Base-by-base conservation (phyloP, 345 rosid genomes). In the Salix arbutifolia region DNA sequence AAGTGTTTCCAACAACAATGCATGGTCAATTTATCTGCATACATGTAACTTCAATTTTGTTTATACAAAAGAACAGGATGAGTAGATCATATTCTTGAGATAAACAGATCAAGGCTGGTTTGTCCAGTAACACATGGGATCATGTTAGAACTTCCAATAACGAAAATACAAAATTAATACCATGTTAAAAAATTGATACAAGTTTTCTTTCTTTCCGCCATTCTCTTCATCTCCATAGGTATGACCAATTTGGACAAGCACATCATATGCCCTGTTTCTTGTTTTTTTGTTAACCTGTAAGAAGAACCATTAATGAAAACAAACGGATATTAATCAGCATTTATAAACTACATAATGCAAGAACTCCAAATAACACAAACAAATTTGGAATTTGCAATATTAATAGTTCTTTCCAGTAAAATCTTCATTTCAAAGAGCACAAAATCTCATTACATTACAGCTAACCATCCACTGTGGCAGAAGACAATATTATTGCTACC, bases 201-300 rank as follows among this genome's bases (percentile, higher is more conserved):
- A 80, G 78, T 91, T 83, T 74, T 92, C 99, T 79, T 72, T 90
- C 72, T 82, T 87, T 80, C 99, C 98, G 65, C 96, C 96, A 74
- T 83, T 86, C 70, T 90, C 93, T 83, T 87, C 97, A 86, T 96
- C 98, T 69, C 93, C 97, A 80, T 81, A 96, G 60, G 92, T 93
- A 90, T 86, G 97, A 19, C 94, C 99, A 80, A 93, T 92, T 88
- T 93, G 94, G 72, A 96, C 95, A 81, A 96, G 97, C 60, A 96
- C 87, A 40, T 91, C 97, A 65, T 92, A 93, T 68, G 99, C 98
- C 85, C 96, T 93, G 85, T 84, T 93, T 88, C 99, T 96, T 35
- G 97, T 93, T 83, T 84, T 93, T 78, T 90, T 93, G 79, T 92
- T 96, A 50, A 89, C 92, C 99, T 96, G 88, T 70, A 83, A 50